These are phyloP conservation scores for Alternaria conjuncta DNA, from an alignment of 2,329 filamentous ascomycete species.

Conservation along the genomic window DNA sequence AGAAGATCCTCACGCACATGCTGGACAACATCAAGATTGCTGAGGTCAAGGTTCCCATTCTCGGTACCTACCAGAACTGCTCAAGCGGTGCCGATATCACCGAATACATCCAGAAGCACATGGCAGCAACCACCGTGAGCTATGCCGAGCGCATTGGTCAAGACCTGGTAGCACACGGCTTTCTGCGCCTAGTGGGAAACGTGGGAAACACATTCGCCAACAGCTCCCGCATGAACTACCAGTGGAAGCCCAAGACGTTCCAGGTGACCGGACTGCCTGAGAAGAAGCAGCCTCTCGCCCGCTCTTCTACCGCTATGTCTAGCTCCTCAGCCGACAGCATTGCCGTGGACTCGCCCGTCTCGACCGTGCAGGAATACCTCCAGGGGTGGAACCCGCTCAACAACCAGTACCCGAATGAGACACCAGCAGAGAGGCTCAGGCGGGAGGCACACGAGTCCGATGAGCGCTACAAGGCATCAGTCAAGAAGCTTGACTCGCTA, in stretches of 20 bases:
- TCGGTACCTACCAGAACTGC: conserved; percentile 93
- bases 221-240: conserved; percentile 96
- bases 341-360: conserved; percentile 79
- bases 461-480: conserved; percentile 87
- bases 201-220: conserved; percentile 96
- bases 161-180: conserved; percentile 84
- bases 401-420: conserved; percentile 91
- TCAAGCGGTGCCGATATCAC: conserved; percentile 92
- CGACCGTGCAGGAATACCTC: conserved; percentile 86
- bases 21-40: conserved; percentile 84
- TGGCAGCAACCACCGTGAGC: conserved; percentile 82
- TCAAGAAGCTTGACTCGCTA: conserved; percentile 86
- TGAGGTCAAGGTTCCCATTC: conserved; percentile 92
- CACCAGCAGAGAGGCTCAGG: conserved; percentile 81
- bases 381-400: conserved; percentile 93
- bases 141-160: conserved; percentile 95
- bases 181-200: conserved; percentile 88
- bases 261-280: conserved; percentile 86
- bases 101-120: conserved; percentile 89
- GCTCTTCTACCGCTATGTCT: conserved; percentile 74
- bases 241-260: conserved; percentile 94
- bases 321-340: conserved; percentile 51
- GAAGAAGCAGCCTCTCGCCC: conserved; percentile 75
- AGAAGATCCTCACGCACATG: conserved; percentile 87
- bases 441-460: conserved; percentile 90